Conservation (phyloP, 192 early-diverging fungal genomes). For the Coemansia sp. region DNA sequence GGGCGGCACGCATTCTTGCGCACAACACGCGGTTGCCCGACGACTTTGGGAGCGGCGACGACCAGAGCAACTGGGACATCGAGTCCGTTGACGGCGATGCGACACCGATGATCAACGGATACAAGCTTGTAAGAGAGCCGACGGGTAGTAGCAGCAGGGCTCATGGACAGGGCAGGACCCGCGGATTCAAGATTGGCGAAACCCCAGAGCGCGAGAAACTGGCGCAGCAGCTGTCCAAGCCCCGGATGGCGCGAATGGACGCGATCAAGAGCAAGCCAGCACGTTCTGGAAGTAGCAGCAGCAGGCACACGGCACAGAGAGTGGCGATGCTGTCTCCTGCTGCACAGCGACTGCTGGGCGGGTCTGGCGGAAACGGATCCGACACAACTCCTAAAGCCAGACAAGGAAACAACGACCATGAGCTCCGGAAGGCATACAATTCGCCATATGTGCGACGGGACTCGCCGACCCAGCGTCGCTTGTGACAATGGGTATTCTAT, state of each 20-base stretch:
- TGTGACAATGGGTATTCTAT: neutral
- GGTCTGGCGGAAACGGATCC: neutral
- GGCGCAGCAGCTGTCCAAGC: conserved; percentile 11
- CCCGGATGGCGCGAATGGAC: neutral
- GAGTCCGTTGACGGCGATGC: conserved; percentile 16
- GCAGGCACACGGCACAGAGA: neutral
- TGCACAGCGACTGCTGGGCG: conserved; percentile 26
- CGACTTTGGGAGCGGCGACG: neutral
- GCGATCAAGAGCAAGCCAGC: neutral
- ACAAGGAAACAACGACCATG: neutral
- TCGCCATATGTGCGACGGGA: conserved; percentile 28
- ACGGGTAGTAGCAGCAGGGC: neutral
- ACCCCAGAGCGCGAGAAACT: conserved; percentile 21
- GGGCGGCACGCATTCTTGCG: conserved; percentile 16
- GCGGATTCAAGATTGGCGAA: conserved; percentile 27
- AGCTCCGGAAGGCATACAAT: conserved; percentile 28
- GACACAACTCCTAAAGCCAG: neutral
- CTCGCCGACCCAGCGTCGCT: conserved; percentile 1
- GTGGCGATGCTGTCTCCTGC: conserved; percentile 36
- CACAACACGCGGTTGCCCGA: conserved; percentile 33
- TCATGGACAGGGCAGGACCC: neutral
- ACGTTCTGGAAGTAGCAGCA: neutral
- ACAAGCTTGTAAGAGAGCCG: conserved; percentile 29
- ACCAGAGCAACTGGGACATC: conserved; percentile 7
- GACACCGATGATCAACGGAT: conserved; percentile 40